phyloP scores from a whole-genome alignment of 2,329 filamentous ascomycete species.

The Cryphonectria carpinicola region DNA sequence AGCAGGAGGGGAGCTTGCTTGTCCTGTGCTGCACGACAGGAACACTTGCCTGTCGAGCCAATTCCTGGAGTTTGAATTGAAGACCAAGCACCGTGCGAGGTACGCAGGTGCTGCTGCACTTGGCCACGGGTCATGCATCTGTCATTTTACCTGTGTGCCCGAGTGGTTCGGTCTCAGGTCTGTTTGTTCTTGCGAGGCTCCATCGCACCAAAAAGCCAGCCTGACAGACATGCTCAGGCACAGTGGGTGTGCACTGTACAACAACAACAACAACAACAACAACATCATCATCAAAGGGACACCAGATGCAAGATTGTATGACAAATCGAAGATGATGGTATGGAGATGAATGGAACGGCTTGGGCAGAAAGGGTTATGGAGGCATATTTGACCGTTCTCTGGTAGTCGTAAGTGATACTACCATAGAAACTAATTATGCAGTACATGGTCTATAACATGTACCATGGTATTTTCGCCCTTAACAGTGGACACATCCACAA shows the following conservation, averaged over 20 bases:
- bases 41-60: neutral
- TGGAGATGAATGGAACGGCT: neutral
- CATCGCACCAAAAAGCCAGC: neutral
- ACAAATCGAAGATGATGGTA: neutral
- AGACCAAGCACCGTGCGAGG: no score
- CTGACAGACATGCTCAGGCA: neutral
- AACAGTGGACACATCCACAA: neutral
- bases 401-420: neutral
- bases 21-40: neutral
- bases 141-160: neutral
- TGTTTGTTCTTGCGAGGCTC: neutral
- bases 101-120: neutral
- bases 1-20: neutral
- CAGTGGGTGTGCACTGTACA: neutral
- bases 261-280: neutral
- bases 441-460: neutral
- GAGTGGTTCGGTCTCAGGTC: neutral
- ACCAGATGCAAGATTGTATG: neutral
- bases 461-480: neutral
- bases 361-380: neutral
- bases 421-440: neutral
- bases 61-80: neutral
- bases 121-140: neutral
- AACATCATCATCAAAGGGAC: neutral
- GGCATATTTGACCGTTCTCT: neutral